A percentile compares a stretch with the other conserved stretches of the same genome.
phyloP scores from a whole-genome alignment of 192 early-diverging fungal genomes.

The Mortierella antarctica region DNA sequence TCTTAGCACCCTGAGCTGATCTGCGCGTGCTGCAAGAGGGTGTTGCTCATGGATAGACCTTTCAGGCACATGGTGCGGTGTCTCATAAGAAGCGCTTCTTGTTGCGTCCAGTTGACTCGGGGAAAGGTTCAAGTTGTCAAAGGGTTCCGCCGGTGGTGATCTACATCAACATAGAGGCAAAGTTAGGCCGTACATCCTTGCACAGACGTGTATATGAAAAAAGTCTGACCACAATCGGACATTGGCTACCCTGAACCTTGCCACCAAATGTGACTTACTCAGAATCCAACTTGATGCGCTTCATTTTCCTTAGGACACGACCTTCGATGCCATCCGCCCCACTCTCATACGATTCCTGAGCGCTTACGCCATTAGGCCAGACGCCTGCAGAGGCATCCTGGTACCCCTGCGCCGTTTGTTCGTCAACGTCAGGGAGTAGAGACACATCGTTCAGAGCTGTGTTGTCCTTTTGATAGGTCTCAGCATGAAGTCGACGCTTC shows the following conservation, averaged over 20 bases:
- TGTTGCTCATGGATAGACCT: not conserved
- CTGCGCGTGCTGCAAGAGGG: not conserved
- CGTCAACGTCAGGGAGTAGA: not conserved
- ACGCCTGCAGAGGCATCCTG: not conserved
- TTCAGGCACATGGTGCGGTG: too few species aligned
- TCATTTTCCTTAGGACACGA: slow-evolving; percentile 38
- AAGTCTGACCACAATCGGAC: not conserved
- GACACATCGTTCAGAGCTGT: not conserved
- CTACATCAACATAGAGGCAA: not conserved
- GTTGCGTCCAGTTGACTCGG: too few species aligned
- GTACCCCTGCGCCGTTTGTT: not conserved
- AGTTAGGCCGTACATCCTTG: not conserved
- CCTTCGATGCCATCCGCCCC: slow-evolving; percentile 32
- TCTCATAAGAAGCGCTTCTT: too few species aligned
- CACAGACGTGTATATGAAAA: not conserved
- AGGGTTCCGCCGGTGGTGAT: not conserved
- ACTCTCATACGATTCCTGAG: slow-evolving; percentile 15
- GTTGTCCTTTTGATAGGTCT: not conserved
- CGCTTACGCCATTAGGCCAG: not conserved
- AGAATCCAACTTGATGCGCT: slow-evolving; percentile 34
- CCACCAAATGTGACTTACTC: slow-evolving; percentile 15
- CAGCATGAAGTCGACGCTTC: slow-evolving; percentile 29
- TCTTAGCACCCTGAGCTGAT: not conserved
- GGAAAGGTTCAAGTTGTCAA: not conserved
- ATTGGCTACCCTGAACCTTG: not conserved